Percentiles rank a stretch among this genome's conserved stretches.
Evolutionary conservation across 257 asterid species (phyloP).

Genomic region (Solanum appendiculatum): DNA sequence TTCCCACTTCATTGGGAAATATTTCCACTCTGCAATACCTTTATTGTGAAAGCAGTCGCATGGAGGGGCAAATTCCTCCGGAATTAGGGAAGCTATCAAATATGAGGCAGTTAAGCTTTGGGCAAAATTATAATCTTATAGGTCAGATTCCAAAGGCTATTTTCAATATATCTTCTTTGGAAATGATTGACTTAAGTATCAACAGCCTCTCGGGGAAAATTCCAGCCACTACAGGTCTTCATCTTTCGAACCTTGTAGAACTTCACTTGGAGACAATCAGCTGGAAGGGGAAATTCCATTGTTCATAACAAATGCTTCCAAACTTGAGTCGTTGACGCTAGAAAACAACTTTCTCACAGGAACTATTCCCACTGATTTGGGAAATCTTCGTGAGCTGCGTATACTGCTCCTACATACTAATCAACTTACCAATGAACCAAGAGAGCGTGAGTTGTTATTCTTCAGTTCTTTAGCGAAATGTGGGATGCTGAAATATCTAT

Average conservation of each 20-base stretch:
- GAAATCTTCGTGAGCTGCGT: conserved; percentile 10
- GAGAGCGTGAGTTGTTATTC: conserved; percentile 5
- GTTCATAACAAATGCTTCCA: conserved; percentile 18
- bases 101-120: background rate
- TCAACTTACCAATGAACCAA: background rate
- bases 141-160: background rate
- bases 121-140: background rate
- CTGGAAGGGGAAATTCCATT: conserved; percentile 16
- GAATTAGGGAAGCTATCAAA: background rate
- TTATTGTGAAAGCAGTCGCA: background rate
- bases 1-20: background rate
- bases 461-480: conserved; percentile 18
- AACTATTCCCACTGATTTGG: conserved; percentile 15
- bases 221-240: conserved; percentile 6
- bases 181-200: background rate
- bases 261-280: conserved; percentile 7
- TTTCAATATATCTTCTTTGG: background rate
- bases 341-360: conserved; percentile 8
- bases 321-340: conserved; percentile 3
- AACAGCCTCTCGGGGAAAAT: conserved; percentile 6
- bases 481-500: conserved; percentile 7
- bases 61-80: background rate
- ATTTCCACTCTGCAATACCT: background rate
- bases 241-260: conserved; percentile 16
- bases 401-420: conserved; percentile 3